Conservation (phyloP, 1,284 basidiomycete species). For the Trichosporon faecale region DNA sequence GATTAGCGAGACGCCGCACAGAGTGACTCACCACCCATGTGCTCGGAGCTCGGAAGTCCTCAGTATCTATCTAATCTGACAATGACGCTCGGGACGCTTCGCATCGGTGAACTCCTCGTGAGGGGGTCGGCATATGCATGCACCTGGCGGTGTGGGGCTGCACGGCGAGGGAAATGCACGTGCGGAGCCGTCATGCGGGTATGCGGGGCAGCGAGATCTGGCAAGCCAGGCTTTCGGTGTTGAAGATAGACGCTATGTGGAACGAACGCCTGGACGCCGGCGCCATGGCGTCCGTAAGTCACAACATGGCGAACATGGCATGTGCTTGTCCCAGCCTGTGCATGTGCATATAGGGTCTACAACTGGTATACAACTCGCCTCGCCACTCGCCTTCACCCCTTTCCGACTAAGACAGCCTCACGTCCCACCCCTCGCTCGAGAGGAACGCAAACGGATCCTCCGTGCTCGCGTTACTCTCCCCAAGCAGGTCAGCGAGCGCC, state of each 20-base stretch:
- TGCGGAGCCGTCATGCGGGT: not conserved
- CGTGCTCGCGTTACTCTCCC: conserved; percentile 26
- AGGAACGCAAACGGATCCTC: conserved; percentile 34
- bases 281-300: too few relatives aligned
- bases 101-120: not conserved
- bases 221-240: not conserved
- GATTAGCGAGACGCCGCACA: too few relatives aligned
- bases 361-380: not conserved
- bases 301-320: not conserved
- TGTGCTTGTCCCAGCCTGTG: not conserved
- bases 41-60: too few relatives aligned
- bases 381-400: not conserved
- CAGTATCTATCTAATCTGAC: too few relatives aligned
- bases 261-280: too few relatives aligned
- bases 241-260: not conserved
- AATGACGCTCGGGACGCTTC: too few relatives aligned
- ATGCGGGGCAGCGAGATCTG: not conserved
- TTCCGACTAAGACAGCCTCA: not conserved
- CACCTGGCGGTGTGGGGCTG: not conserved
- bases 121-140: not conserved
- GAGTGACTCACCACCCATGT: not conserved
- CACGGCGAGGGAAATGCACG: too few relatives aligned
- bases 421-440: conserved; percentile 23
- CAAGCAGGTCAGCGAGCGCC: conserved; percentile 27
- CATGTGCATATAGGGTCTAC: not conserved